phyloP scores from a whole-genome alignment of 179 eudicot species.

The Patellifolia procumbens region DNA sequence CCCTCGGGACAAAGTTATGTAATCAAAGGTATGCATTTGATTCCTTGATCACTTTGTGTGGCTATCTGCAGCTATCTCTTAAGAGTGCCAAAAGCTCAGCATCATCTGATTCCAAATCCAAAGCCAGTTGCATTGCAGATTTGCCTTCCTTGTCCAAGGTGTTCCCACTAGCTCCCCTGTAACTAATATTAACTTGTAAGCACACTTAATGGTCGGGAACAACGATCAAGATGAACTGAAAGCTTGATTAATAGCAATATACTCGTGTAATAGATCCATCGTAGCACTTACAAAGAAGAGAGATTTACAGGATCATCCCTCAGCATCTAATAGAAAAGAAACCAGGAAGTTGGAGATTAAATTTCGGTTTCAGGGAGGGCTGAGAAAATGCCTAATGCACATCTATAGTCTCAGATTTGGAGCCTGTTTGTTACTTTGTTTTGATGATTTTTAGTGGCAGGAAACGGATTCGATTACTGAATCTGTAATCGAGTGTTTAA shows the following conservation, averaged over 20 bases:
- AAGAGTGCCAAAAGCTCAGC: constrained; percentile 63
- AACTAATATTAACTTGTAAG: background rate
- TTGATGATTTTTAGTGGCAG: no score
- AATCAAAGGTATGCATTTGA: background rate
- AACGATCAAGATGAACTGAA: background rate
- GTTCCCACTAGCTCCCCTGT: constrained; percentile 73
- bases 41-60: constrained; percentile 4
- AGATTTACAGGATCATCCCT: background rate
- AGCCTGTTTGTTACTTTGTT: no score
- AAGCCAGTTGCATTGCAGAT: constrained; percentile 56
- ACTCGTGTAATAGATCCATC: background rate
- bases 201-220: background rate
- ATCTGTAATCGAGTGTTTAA: no score
- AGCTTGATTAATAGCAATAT: background rate
- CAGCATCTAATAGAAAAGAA: no score
- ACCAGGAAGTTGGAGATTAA: background rate
- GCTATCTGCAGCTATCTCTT: constrained; percentile 49
- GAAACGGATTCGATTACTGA: no score
- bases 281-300: background rate
- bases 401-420: background rate
- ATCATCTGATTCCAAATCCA: constrained; percentile 50
- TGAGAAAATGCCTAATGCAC: background rate
- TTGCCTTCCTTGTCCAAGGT: constrained; percentile 61
- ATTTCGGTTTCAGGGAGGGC: background rate
- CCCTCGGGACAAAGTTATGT: no score